Base-by-base conservation (phyloP, 139 green algal genomes). In the Ostreobium quekettii region DNA sequence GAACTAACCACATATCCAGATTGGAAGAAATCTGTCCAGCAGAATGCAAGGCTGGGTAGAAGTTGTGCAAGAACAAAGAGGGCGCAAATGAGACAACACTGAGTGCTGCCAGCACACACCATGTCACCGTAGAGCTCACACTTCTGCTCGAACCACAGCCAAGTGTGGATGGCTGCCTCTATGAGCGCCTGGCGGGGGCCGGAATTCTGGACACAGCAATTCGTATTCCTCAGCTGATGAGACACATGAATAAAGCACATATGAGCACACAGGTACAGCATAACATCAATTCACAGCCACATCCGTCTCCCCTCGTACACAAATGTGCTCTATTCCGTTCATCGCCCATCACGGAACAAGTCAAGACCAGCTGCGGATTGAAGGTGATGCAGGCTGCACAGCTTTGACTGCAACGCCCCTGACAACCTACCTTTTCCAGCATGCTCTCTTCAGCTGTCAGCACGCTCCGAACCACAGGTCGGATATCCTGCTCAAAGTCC, bases 111-210 rank as follows among this genome's bases (percentile, higher is more conserved):
- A n/a, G n/a, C 28, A 24, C 32, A 22, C 42, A 68, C 61, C 42
- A 35, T 15, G 8, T 15, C 61, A 5, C 30, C 61, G 53, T 57
- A 68, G 35, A 29, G 8, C 35, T 68, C 36, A 29, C 61, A 68
- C 30, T 37, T 15, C 26, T 68, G 61, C n/a, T 68, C 61, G 26
- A 68, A 68, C 61, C 61, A 68, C 11, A 68, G 36, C 61, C 61
- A 68, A 36, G 36, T 38, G 22, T 68, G 53, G 6, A 68, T n/a
- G 19, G 61, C 61, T 57, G 30, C 36, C 15, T 56, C 19, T 15
- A 68, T 68, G 4, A 68, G 7, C 7, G 35, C 22, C 35, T 68
- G 61, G 35, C 7, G 26, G 8, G 53, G 42, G 7, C 30, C 30
- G 5, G 61, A 36, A 24, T 68, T 38, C 61, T 68, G 36, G 19